Evolutionary conservation across 202 grass and related monocot genomes (phyloP), one percentile per base, ranked within the genome.

Genomic region (Saccharum hybrid): DNA sequence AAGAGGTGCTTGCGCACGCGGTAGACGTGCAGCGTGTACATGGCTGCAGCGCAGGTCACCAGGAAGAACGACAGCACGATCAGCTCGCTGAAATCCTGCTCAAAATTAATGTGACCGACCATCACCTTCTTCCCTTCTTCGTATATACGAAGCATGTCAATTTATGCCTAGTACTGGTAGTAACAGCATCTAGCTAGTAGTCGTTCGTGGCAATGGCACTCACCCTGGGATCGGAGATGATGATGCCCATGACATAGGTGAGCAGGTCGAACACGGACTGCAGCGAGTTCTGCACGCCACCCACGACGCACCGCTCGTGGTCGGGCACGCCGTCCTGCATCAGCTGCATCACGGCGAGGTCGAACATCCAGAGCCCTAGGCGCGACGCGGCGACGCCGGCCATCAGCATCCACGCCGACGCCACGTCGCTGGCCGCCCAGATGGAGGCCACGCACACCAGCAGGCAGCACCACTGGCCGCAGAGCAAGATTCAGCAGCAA

Each of bases 361-460:
- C 92, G 81, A 95, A 98, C 92, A 98, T 94, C 95, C 92, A 98
- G 42, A 98, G 86, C 66, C 95, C 92, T 0, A 98, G 92, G 2
- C 95, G 92, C 8, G 95, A 97, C 62, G 83, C 88, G 0, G 90
- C 92, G 6, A 98, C 95, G 75, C 95, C 90, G 14, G 88, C 85
- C 92, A 98, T 98, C 40, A 98, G 82, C 81, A 98, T 86, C 92
- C 95, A 98, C 87, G 95, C 92, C 22, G 87, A 88, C 66, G 60
- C 66, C 26, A 75, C 3, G 65, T 36, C 36, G 59, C 61, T 49
- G 31, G 19, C 23, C 28, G 75, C 83, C 90, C 88, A 95, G 70
- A 98, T 86, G 6, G 95, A 98, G 41, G 23, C 92, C 10, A 98
- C 83, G 59, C 92, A 95, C 4, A 88, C 77, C 67, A 95, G 65